Percentiles rank a stretch among this genome's conserved stretches.
phyloP scores from a whole-genome alignment of 306 rosid genomes.

The Canavalia gladiata region DNA sequence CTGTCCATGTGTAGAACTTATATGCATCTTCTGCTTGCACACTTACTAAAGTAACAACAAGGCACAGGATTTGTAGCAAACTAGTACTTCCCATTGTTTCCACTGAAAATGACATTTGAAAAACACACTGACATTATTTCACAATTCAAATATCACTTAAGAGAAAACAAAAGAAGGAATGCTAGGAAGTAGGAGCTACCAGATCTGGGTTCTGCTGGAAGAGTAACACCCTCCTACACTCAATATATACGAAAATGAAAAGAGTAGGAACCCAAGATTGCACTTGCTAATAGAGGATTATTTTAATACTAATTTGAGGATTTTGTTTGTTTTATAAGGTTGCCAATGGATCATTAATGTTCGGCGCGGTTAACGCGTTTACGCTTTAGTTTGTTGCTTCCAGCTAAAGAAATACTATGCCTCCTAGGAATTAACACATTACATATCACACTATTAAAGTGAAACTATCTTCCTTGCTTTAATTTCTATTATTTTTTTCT shows the following conservation, averaged over 20 bases:
- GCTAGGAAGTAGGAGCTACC: slow-evolving; percentile 9
- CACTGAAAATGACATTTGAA: slow-evolving; percentile 47
- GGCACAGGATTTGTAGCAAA: slow-evolving; percentile 55
- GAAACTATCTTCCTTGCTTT: not conserved
- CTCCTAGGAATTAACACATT: not conserved
- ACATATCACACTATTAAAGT: slow-evolving; percentile 34
- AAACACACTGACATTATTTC: slow-evolving; percentile 1
- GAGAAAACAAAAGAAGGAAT: not conserved
- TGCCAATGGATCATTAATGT: slow-evolving; percentile 23
- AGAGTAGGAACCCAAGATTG: slow-evolving; percentile 27
- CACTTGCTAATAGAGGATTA: slow-evolving; percentile 2
- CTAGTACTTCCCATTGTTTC: slow-evolving; percentile 63
- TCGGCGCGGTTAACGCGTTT: slow-evolving; percentile 65
- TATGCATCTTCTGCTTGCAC: slow-evolving; percentile 84
- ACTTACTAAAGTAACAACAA: slow-evolving; percentile 56
- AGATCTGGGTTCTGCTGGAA: slow-evolving; percentile 47
- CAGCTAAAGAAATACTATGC: slow-evolving; percentile 39
- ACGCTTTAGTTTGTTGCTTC: slow-evolving; percentile 50
- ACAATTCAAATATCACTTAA: not conserved
- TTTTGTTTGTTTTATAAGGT: slow-evolving; percentile 22
- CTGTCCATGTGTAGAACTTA: slow-evolving; percentile 83
- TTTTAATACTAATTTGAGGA: slow-evolving; percentile 12
- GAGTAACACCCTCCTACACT: slow-evolving; percentile 38
- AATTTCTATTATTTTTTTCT: not conserved
- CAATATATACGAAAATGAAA: slow-evolving; percentile 35